Evolutionary conservation across 1,284 basidiomycete genomes (phyloP), one percentile per base, ranked within the genome.

Genomic region (Spongiforma sp.): DNA sequence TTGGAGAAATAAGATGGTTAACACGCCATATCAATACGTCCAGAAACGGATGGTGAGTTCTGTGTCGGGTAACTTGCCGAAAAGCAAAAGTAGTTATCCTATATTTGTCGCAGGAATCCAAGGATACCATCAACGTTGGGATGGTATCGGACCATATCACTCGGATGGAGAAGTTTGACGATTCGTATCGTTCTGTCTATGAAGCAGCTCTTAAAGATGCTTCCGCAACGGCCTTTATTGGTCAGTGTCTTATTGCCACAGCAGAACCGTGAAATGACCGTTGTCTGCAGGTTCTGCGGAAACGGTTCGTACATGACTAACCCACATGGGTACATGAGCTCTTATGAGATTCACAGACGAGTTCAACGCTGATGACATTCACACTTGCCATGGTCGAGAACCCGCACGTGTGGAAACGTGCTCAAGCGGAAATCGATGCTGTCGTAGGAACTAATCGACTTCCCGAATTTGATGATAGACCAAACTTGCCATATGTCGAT

Each of bases 371-470:
- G 2, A 8, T 54, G n/a, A 65, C 71, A 11, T 80, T 80, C 56
- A 67, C 78, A 10, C 70, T 80, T 26, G 73, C 73, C 0, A 81
- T 82, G 79, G 69, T 75, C 1, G 61, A 76, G 41, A 67, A 77
- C 28, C 79, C 79, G 2, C 71, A 69, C 1, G 67, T 75, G 6
- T 75, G 75, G 65, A 69, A 67, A 56, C 71, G 67, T 7, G 78
- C 80, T 0, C 81, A 82, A 54, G 69, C 67, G 9, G 81, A 84
- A 41, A 71, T 84, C 15, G 81, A 83, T 39, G 58, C 67, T 1
- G 69, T 81, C 10, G 59, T 82, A 17, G 81, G 81, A 4, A 60
- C 37, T 0, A 72, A 76, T 4, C 71, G 79, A 11, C 67, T 84
- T 1, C 83, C 84, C 0, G 75, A 70, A 1, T 80, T 81, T 24